A percentile compares a stretch with the other conserved stretches of the same genome.
Evolutionary conservation across 2,329 filamentous ascomycete genomes (phyloP).

Genomic region (Ophidiomyces ophidiicola): DNA sequence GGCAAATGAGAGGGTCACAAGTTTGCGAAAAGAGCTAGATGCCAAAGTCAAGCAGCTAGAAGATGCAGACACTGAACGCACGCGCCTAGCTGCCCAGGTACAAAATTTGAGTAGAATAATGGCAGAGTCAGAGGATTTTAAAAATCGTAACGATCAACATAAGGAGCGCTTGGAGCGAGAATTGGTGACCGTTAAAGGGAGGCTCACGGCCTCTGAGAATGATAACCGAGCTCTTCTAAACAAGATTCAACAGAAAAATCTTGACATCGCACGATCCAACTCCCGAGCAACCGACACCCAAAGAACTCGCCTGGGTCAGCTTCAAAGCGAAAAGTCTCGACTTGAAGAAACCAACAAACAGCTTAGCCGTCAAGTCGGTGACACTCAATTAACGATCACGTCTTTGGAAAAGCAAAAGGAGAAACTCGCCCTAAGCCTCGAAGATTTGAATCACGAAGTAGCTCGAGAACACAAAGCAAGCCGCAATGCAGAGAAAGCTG

Average conservation of each 20-base stretch:
- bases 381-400: conserved; percentile 68
- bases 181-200: conserved; percentile 77
- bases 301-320: conserved; percentile 58
- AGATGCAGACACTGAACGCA: conserved; percentile 68
- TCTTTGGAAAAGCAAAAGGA: conserved; percentile 89
- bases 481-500: conserved; percentile 77
- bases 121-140: conserved; percentile 77
- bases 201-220: conserved; percentile 83
- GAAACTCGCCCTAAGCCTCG: conserved; percentile 73
- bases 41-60: conserved; percentile 62
- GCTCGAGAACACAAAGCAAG: conserved; percentile 80
- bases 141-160: conserved; percentile 78
- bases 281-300: conserved; percentile 77
- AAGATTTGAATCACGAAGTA: conserved; percentile 87
- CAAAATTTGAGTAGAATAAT: conserved; percentile 80
- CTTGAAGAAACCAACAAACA: conserved; percentile 71
- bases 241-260: conserved; percentile 92
- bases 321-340: conserved; percentile 73
- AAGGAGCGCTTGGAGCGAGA: conserved; percentile 90
- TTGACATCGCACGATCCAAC: conserved; percentile 84
- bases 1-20: conserved; percentile 67
- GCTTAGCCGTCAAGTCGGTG: conserved; percentile 71
- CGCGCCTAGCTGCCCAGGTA: conserved; percentile 63
- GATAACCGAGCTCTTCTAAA: conserved; percentile 92
- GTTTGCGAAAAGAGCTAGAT: conserved; percentile 67